Percentiles rank a stretch among this genome's conserved stretches.
These are phyloP conservation scores for Aspergillus ibericus DNA, from an alignment of 2,329 filamentous ascomycete genomes.

Conservation along the genomic window DNA sequence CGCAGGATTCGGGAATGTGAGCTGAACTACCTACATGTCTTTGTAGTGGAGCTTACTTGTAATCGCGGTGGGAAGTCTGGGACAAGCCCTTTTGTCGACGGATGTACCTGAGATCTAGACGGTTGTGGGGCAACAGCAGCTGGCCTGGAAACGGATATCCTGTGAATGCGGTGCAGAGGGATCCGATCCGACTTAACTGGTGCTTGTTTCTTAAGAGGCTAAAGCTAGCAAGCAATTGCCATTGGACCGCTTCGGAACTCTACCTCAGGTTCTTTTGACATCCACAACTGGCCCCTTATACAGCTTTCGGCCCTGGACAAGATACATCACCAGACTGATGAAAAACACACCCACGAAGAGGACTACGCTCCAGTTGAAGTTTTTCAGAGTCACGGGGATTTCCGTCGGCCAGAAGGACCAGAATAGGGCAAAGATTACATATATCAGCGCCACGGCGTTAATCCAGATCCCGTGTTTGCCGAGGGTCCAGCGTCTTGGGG, in stretches of 20 bases:
- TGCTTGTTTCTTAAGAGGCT: too few relatives aligned
- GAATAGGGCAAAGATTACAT: conserved; percentile 47
- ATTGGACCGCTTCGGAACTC: not conserved
- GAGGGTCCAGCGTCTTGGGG: conserved; percentile 44
- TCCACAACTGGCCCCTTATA: conserved; percentile 34
- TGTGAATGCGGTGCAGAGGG: too few relatives aligned
- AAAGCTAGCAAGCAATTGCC: too few relatives aligned
- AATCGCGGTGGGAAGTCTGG: too few relatives aligned
- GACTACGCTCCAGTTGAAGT: conserved; percentile 54
- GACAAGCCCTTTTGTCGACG: too few relatives aligned
- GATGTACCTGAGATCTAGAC: too few relatives aligned
- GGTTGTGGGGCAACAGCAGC: too few relatives aligned
- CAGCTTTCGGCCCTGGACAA: conserved; percentile 30
- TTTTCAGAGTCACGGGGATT: conserved; percentile 37
- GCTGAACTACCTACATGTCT: too few relatives aligned
- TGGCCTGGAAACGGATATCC: too few relatives aligned
- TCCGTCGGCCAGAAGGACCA: conserved; percentile 50
- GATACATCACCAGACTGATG: conserved; percentile 43
- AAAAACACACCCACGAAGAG: conserved; percentile 45
- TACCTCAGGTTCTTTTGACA: conserved; percentile 7
- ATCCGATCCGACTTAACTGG: too few relatives aligned
- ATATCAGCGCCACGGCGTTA: conserved; percentile 47
- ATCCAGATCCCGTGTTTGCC: conserved; percentile 46
- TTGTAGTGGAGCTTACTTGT: too few relatives aligned
- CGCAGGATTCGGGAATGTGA: too few relatives aligned